Evolutionary conservation across 1,284 basidiomycete species (phyloP).

Genomic region (Ustilago vetiveriae): DNA sequence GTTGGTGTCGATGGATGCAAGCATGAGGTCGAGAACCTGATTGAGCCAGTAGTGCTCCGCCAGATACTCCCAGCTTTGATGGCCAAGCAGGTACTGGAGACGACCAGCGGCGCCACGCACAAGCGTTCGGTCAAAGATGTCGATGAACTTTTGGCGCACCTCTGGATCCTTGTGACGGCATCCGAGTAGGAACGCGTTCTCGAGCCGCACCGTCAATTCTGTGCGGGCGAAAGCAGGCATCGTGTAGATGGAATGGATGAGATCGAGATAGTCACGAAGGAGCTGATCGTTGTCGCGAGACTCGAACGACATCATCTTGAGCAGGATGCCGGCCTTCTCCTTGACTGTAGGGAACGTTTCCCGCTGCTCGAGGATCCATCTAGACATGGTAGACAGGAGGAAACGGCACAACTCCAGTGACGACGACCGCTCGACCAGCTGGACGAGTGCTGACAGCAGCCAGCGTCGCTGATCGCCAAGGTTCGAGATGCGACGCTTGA

Average conservation of each 20-base stretch:
- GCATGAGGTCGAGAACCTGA: constrained; percentile 86
- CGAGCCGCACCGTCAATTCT: constrained; percentile 91
- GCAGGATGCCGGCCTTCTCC: constrained; percentile 89
- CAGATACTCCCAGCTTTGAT: constrained; percentile 94
- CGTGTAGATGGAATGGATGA: constrained; percentile 94
- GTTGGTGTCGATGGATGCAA: constrained; percentile 71
- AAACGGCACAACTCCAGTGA: constrained; percentile 82
- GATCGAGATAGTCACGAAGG: constrained; percentile 84
- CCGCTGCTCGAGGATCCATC: constrained; percentile 80
- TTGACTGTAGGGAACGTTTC: constrained; percentile 80
- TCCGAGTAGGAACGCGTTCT: constrained; percentile 91
- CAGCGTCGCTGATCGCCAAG: constrained; percentile 73
- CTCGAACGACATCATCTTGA: constrained; percentile 92
- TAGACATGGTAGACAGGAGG: constrained; percentile 84
- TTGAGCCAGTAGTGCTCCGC: constrained; percentile 96
- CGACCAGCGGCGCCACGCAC: constrained; percentile 83
- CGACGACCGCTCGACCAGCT: constrained; percentile 91
- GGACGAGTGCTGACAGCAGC: constrained; percentile 78
- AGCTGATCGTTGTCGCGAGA: constrained; percentile 75
- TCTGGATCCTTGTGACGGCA: constrained; percentile 83
- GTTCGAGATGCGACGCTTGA: constrained; percentile 70
- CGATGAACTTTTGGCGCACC: constrained; percentile 87
- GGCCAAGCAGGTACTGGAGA: constrained; percentile 88
- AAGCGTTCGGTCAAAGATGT: constrained; percentile 88
- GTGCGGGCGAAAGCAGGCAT: constrained; percentile 85